Conservation (phyloP, 2,329 filamentous ascomycete species). For the Calonectria hongkongensis region DNA sequence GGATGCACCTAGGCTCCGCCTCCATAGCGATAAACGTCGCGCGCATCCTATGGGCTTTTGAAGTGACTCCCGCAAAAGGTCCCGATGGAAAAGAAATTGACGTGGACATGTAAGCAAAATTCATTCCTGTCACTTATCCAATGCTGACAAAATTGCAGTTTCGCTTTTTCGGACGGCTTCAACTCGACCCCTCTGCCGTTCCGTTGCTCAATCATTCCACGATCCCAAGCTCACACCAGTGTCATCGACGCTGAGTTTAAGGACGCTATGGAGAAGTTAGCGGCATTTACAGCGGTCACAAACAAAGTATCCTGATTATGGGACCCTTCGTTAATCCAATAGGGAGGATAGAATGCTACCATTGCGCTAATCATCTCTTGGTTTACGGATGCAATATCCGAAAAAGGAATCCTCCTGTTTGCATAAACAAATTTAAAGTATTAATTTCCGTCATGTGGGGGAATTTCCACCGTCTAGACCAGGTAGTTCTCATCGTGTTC, state of each 20-base stretch:
- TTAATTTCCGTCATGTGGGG: constrained; percentile 15
- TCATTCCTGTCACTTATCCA: accelerated
- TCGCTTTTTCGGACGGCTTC: constrained; percentile 65
- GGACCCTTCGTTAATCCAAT: neutral
- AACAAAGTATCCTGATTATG: constrained; percentile 50
- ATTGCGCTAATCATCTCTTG: neutral
- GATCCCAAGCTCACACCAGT: constrained; percentile 57
- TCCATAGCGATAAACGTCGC: constrained; percentile 68
- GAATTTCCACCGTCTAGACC: neutral
- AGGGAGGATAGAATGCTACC: neutral
- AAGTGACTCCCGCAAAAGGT: constrained; percentile 59
- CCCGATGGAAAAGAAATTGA: constrained; percentile 57
- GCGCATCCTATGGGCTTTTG: constrained; percentile 72
- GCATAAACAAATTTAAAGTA: constrained; percentile 14
- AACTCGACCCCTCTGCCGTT: constrained; percentile 65
- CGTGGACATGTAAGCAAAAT: constrained; percentile 62
- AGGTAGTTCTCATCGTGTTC: neutral
- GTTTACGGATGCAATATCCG: neutral
- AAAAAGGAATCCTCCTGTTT: neutral
- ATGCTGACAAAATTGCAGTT: constrained; percentile 53
- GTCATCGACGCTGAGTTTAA: constrained; percentile 58
- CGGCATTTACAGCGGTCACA: constrained; percentile 49
- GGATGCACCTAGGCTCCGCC: constrained; percentile 71
- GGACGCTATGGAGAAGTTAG: constrained; percentile 52
- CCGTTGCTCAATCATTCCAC: constrained; percentile 61